Base-by-base conservation (phyloP, 805 yeast genomes). In the Hanseniaspora lindneri region DNA sequence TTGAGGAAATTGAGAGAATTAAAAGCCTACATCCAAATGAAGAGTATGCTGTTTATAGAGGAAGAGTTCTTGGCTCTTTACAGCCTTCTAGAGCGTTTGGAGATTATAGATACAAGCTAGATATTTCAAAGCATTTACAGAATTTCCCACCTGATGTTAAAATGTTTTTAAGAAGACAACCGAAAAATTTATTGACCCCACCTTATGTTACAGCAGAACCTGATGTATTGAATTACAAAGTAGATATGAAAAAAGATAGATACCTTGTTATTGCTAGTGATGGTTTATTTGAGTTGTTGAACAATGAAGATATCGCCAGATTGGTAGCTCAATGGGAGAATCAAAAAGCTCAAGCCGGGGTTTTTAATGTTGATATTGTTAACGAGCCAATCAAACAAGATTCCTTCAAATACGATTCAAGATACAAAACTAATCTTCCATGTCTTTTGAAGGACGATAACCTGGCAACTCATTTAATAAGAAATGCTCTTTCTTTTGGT, bases 161-260 rank as follows among this genome's bases (percentile, higher is more conserved):
- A 56, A 80, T 87, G 55, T 88, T 89, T 61, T 94, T 95, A 30
- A 74, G 89, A 60, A 75, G 83, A 21, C 68, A 69, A 37, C 94
- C 94, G 28, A 75, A 76, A 46, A 75, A 77, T 55, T 72, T 85
- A 52, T 70, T 78, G 52, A 81, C 96, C 1, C 98, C 98, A 3
- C 98, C 98, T 0, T 92, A 92, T 62, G 96, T 92, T 32, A 92
- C 98, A 1, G 97, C 98, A 0, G 88, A 82, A 62, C 98, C 98
- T 0, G 94, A 83, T 25, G 72, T 88, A 23, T 82, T 95, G 2
- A 79, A 95, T 2, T 81, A 88, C 11, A 77, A 79, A 58, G 74
- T 88, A 43, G 72, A 73, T 44, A 81, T 87, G 1, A 69, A 72
- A 19, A 76, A 80, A 54, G 79, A 83, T 54, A 92, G 86, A 60